Evolutionary conservation across 1,139 yeast species (phyloP).

Genomic region (Hemisphaericaspora lyxosophila): DNA sequence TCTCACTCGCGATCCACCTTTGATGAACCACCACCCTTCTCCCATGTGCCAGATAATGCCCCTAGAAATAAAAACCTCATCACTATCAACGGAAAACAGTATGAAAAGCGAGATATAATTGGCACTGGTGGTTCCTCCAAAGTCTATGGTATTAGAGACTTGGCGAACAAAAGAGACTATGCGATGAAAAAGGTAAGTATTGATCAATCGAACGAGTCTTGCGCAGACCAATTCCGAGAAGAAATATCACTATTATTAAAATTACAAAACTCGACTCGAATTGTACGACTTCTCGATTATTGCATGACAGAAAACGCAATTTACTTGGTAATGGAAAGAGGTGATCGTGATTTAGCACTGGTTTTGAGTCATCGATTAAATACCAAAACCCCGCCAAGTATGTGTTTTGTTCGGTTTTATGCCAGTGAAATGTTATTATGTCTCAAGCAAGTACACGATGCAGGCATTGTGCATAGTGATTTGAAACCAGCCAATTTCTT

Average conservation of each 20-base stretch:
- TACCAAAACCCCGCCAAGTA: constrained; percentile 53
- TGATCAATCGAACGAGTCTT: constrained; percentile 75
- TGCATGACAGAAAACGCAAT: constrained; percentile 65
- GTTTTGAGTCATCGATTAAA: constrained; percentile 62
- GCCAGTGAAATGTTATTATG: constrained; percentile 79
- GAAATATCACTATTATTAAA: constrained; percentile 76
- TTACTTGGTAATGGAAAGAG: constrained; percentile 89
- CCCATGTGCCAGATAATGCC: constrained; percentile 13
- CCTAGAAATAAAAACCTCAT: constrained; percentile 31
- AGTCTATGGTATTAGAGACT: constrained; percentile 75
- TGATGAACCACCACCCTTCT: background rate
- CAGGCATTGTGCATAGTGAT: constrained; percentile 92
- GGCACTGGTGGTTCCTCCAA: constrained; percentile 95
- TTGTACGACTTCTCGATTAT: constrained; percentile 75
- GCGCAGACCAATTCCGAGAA: constrained; percentile 79
- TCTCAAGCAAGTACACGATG: constrained; percentile 82
- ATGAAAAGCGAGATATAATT: constrained; percentile 72
- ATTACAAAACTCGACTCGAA: constrained; percentile 64
- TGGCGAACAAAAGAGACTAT: constrained; percentile 52
- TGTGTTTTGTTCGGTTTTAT: constrained; percentile 79
- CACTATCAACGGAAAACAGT: constrained; percentile 56
- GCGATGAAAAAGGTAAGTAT: constrained; percentile 84
- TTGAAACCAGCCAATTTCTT: constrained; percentile 94
- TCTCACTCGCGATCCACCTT: too few relatives aligned
- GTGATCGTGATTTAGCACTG: constrained; percentile 87